phyloP scores from a whole-genome alignment of 2,329 filamentous ascomycete genomes.

The Neocucurbitaria cava region DNA sequence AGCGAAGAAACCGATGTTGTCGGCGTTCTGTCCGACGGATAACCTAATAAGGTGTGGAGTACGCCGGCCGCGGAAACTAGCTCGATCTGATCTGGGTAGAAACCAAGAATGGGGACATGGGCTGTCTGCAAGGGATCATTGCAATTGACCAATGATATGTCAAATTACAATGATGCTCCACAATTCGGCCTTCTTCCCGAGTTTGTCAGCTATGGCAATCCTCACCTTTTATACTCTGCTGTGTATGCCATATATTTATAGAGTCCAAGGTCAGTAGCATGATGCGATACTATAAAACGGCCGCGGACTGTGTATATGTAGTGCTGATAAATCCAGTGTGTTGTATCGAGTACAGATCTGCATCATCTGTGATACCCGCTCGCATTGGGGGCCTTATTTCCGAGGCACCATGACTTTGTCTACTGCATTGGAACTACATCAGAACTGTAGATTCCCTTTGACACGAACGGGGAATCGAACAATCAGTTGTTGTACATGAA shows the following conservation, averaged over 20 bases:
- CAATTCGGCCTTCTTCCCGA: constrained; percentile 9
- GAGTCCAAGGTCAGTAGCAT: background rate
- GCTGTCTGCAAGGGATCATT: background rate
- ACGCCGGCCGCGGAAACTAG: constrained; percentile 33
- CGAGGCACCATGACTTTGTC: background rate
- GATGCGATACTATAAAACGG: background rate
- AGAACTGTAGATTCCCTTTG: too few relatives aligned
- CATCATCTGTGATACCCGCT: background rate
- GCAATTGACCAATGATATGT: constrained; percentile 5
- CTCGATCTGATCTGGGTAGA: background rate
- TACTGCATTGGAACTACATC: too few relatives aligned
- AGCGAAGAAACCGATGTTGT: constrained; percentile 1
- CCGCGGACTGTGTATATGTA: constrained; percentile 11
- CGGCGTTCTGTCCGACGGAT: constrained; percentile 16
- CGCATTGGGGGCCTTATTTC: background rate
- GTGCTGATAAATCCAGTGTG: background rate
- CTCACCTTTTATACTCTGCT: background rate
- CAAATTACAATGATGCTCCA: background rate
- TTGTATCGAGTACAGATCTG: background rate
- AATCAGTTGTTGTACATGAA: too few relatives aligned
- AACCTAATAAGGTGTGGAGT: constrained; percentile 1
- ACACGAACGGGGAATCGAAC: too few relatives aligned
- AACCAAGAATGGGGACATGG: background rate
- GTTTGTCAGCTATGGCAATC: constrained; percentile 3
- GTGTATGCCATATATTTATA: background rate